A percentile compares a stretch with the other conserved stretches of the same genome.
Evolutionary conservation across 2,329 filamentous ascomycete species (phyloP).

Genomic region (Pseudopyrenochaeta lycopersici): DNA sequence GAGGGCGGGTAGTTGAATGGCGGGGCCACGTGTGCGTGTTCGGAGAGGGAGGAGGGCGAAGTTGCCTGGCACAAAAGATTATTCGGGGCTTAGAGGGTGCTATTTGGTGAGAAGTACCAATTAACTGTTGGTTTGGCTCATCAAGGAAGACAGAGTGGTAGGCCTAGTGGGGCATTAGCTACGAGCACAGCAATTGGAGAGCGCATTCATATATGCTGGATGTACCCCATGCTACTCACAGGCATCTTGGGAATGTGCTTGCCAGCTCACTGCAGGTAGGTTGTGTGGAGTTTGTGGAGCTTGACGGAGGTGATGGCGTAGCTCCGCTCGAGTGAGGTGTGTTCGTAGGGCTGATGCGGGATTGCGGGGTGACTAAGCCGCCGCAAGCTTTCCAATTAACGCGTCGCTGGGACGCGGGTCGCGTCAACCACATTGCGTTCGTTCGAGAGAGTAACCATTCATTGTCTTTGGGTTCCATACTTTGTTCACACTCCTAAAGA

Average conservation of each 20-base stretch:
- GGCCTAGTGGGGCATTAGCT: constrained; percentile 66
- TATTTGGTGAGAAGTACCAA: constrained; percentile 58
- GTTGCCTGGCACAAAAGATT: constrained; percentile 68
- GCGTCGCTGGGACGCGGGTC: constrained; percentile 35
- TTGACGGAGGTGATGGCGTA: constrained; percentile 39
- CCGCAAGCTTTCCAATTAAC: constrained; percentile 44
- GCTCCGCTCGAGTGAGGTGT: constrained; percentile 37
- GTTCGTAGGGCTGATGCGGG: constrained; percentile 45
- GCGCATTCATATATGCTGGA: neutral
- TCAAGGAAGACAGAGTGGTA: constrained; percentile 97
- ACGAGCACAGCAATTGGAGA: neutral
- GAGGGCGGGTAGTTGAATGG: constrained; percentile 77
- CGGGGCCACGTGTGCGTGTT: constrained; percentile 93
- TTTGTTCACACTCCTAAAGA: too few relatives aligned
- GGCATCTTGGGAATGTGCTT: constrained; percentile 54
- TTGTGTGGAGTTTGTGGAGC: constrained; percentile 28
- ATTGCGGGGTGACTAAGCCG: constrained; percentile 40
- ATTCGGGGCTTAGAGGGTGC: neutral
- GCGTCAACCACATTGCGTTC: constrained; percentile 20
- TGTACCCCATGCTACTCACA: constrained; percentile 45
- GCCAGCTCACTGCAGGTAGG: constrained; percentile 16
- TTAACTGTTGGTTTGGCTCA: constrained; percentile 74
- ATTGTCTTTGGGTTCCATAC: neutral
- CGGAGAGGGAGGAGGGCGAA: constrained; percentile 94
- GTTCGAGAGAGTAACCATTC: neutral